These are phyloP conservation scores for Hansenula lynferdii DNA, from an alignment of 1,139 yeast species.

Conservation along the genomic window DNA sequence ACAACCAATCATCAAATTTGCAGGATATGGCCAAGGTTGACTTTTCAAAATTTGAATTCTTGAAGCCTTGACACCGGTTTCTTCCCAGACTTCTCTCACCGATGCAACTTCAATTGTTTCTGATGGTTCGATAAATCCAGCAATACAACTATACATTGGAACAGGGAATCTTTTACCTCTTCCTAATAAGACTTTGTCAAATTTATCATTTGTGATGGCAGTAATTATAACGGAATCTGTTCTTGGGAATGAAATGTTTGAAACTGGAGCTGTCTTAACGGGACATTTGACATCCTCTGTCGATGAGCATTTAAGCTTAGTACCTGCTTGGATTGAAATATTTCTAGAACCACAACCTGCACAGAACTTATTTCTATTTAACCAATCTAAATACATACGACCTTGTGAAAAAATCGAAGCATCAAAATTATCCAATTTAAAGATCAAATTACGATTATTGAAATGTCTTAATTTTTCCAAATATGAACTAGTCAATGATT, in stretches of 20 bases:
- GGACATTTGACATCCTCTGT: constrained; percentile 39
- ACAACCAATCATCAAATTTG: constrained; percentile 91
- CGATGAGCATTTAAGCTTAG: constrained; percentile 61
- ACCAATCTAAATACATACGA: constrained; percentile 84
- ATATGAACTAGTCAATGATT: constrained; percentile 10
- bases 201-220: constrained; percentile 62
- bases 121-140: constrained; percentile 95
- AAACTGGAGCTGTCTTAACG: constrained; percentile 47
- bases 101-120: constrained; percentile 90
- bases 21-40: constrained; percentile 98
- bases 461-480: constrained; percentile 1
- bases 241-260: constrained; percentile 72
- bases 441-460: constrained; percentile 17
- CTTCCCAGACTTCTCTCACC: constrained; percentile 90
- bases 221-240: constrained; percentile 86
- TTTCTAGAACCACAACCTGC: constrained; percentile 82
- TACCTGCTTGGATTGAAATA: constrained; percentile 76
- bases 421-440: constrained; percentile 39
- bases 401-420: constrained; percentile 76
- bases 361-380: constrained; percentile 67
- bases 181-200: constrained; percentile 65
- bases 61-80: constrained; percentile 74
- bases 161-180: constrained; percentile 52
- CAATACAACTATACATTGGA: constrained; percentile 74
- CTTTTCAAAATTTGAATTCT: constrained; percentile 58